A percentile compares a stretch with the other conserved stretches of the same genome.
Conservation (phyloP, 1,139 yeast genomes). For the Blastobotrys proliferans region DNA sequence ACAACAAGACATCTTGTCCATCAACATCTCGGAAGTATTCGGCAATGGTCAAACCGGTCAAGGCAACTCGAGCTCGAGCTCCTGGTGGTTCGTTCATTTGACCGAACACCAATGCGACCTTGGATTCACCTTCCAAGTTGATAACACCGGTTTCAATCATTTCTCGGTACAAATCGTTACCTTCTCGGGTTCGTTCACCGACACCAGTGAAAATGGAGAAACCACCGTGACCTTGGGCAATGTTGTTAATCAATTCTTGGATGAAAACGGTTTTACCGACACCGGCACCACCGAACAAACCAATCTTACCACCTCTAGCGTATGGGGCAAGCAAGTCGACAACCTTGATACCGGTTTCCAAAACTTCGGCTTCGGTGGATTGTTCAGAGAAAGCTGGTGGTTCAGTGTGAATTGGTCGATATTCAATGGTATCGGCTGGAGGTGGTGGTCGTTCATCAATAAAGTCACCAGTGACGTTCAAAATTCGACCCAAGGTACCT, state of each 20-base stretch:
- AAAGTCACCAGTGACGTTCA: conserved; percentile 99
- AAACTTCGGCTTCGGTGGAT: conserved; percentile 91
- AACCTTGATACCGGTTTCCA: conserved; percentile 99
- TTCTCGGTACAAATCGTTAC: conserved; percentile 99
- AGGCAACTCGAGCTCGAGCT: conserved; percentile 99
- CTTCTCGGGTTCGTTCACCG: conserved; percentile 99
- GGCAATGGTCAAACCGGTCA: conserved; percentile 99
- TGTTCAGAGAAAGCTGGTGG: conserved; percentile 96
- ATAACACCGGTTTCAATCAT: conserved; percentile 99
- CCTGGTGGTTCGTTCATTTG: conserved; percentile 99
- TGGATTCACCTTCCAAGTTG: conserved; percentile 98
- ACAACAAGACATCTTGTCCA: conserved; percentile 99
- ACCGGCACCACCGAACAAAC: conserved; percentile 99
- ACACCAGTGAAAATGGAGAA: conserved; percentile 99
- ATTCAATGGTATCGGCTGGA: conserved; percentile 85
- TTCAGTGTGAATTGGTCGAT: conserved; percentile 97
- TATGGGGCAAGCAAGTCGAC: conserved; percentile 99
- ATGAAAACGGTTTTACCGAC: conserved; percentile 99
- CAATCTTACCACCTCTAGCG: conserved; percentile 99
- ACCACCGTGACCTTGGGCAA: conserved; percentile 99
- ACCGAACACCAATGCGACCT: conserved; percentile 99
- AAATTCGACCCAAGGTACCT: conserved; percentile 97
- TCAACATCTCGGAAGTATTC: conserved; percentile 99
- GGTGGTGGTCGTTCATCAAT: conserved; percentile 83
- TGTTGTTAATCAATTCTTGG: conserved; percentile 99